Evolutionary conservation across 495 filamentous ascomycete genomes (phyloP), one percentile per base, ranked within the genome.

Genomic region (Penicillium pulvis): DNA sequence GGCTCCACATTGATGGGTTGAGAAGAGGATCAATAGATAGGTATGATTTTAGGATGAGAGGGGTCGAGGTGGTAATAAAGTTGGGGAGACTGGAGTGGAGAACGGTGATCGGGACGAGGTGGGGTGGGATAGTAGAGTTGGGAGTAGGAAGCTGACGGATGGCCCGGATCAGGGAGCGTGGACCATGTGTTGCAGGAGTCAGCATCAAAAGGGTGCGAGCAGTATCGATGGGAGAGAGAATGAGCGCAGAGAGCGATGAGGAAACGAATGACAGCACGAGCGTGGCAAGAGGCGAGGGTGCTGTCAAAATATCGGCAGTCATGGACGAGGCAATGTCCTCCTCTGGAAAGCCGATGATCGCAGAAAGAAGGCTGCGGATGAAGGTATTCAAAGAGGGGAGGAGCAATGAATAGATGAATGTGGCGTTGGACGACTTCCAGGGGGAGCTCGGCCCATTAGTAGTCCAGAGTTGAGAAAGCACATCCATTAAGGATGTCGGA

Each of bases 381-480:
- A 93, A 97, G 58, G 86, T 88, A 68, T 94, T 92, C 4, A 94
- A 71, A 3, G 92, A 87, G n/a, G 88, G 90, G 30, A 90, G 81
- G n/a, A 96, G 83, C 30, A 94, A 79, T 2, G 85, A 87, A 74
- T 96, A 92, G 51, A 97, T 80, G 61, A 96, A 96, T 1, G 91
- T 93, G n/a, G 88, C 81, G 66, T 96, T 96, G 33, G 90, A 87
- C 26, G 88, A 91, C 76, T 97, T 97, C 92, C 93, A 98, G 0
- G 96, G 86, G 6, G 94, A 95, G 80, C 89, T 92, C 8, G 88
- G 87, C 8, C 90, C 90, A 69, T 95, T 94, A 61, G 88, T 91
- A n/a, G 82, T 76, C 92, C 93, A 98, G 11, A 97, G 75, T 69
- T 92, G 86, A 7, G 85, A 86, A 55, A 97, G 82, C 4, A 91